Conservation (phyloP, 78 protist species). For the Guillardia theta region DNA sequence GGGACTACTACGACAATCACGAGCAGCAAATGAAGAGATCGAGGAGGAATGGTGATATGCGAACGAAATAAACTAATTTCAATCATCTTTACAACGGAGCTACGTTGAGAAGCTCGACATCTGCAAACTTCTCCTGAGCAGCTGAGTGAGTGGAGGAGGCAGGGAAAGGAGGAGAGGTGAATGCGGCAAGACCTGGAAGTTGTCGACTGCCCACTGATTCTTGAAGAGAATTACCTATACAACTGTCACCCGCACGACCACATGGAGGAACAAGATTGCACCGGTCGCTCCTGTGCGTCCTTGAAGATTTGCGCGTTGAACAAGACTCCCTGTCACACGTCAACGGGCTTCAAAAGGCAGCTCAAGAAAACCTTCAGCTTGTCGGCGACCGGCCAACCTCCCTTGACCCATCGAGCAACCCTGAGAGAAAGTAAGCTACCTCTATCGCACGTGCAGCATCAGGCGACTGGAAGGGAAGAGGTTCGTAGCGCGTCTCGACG, state of each 20-base stretch:
- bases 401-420: constrained; percentile 25
- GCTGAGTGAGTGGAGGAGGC: not conserved
- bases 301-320: not conserved
- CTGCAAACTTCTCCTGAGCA: not conserved
- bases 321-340: not conserved
- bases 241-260: not conserved
- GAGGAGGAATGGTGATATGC: no score
- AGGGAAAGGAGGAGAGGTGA: not conserved
- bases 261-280: not conserved
- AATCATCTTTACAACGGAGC: no score
- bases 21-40: no score
- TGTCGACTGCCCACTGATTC: not conserved
- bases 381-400: not conserved
- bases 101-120: not conserved
- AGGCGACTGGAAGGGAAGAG: not conserved
- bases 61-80: no score
- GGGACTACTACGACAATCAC: no score
- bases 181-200: not conserved
- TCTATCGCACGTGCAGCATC: not conserved
- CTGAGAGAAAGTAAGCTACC: not conserved
- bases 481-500: not conserved
- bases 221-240: not conserved
- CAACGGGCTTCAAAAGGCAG: not conserved
- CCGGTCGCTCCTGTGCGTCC: not conserved
- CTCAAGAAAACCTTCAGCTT: not conserved